Conservation (phyloP, 139 green algal species). For the Chlamydomonas sp. region DNA sequence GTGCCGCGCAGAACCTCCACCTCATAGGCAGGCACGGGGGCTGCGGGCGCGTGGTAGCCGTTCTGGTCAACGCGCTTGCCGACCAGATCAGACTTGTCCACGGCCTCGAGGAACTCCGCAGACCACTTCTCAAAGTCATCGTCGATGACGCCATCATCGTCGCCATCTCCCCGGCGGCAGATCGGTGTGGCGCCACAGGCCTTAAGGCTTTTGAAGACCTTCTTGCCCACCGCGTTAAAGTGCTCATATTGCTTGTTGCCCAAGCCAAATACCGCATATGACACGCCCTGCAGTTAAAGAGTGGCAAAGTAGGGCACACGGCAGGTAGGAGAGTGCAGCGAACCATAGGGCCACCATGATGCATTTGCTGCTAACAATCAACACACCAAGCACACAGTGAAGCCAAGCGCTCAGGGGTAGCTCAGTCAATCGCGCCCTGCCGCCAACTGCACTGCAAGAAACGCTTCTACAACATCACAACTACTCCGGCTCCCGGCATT, state of each 20-base stretch:
- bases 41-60: conserved; percentile 1
- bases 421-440: too few species aligned
- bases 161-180: conserved; percentile 78
- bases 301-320: too few species aligned
- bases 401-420: too few species aligned
- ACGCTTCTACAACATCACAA: too few species aligned
- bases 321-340: too few species aligned
- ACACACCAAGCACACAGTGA: too few species aligned
- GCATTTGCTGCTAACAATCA: too few species aligned
- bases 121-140: conserved; percentile 95
- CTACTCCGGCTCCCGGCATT: too few species aligned
- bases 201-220: conserved; percentile 76
- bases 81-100: conserved; percentile 69
- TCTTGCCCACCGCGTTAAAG: conserved; percentile 91
- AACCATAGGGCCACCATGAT: too few species aligned
- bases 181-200: conserved; percentile 76
- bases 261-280: conserved; percentile 93
- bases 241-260: conserved; percentile 99
- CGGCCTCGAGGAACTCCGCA: conserved; percentile 63
- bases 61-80: conserved; percentile 39
- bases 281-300: conserved; percentile 54
- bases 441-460: too few species aligned
- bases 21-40: conserved; percentile 53
- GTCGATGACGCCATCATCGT: conserved; percentile 93
- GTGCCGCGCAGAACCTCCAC: conserved; percentile 57